phyloP scores from a whole-genome alignment of 306 rosid species.

The Prosopis cineraria region DNA sequence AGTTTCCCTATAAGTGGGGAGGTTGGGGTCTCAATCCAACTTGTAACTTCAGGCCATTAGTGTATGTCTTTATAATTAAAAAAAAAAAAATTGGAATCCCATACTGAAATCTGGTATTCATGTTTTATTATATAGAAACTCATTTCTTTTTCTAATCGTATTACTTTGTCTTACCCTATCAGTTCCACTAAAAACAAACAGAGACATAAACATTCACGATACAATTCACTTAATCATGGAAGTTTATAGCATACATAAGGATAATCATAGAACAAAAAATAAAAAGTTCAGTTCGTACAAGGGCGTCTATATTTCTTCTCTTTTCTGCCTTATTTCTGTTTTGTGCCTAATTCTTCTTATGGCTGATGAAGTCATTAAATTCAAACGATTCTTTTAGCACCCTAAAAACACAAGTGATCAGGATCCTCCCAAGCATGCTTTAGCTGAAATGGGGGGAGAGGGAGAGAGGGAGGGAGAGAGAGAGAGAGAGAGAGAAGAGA shows the following conservation, averaged over 20 bases:
- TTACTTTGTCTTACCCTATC: background rate
- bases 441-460: background rate
- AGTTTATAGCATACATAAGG: background rate
- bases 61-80: too few species aligned
- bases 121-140: background rate
- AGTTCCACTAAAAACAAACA: constrained; percentile 2
- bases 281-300: background rate
- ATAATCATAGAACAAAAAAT: background rate
- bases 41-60: too few species aligned
- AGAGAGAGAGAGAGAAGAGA: too few species aligned
- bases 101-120: background rate
- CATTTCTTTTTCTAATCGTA: background rate
- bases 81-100: too few species aligned
- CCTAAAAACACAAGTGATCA: constrained; percentile 2
- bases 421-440: background rate
- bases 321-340: background rate
- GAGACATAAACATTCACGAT: background rate
- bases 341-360: constrained; percentile 15
- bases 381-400: background rate
- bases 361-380: background rate
- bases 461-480: too few species aligned
- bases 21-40: too few species aligned
- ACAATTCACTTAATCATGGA: background rate
- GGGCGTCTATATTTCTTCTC: background rate
- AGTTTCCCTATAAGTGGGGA: too few species aligned